These are phyloP conservation scores for Plasmopara halstedii DNA, from an alignment of 352 stramenopile species.

Conservation along the genomic window DNA sequence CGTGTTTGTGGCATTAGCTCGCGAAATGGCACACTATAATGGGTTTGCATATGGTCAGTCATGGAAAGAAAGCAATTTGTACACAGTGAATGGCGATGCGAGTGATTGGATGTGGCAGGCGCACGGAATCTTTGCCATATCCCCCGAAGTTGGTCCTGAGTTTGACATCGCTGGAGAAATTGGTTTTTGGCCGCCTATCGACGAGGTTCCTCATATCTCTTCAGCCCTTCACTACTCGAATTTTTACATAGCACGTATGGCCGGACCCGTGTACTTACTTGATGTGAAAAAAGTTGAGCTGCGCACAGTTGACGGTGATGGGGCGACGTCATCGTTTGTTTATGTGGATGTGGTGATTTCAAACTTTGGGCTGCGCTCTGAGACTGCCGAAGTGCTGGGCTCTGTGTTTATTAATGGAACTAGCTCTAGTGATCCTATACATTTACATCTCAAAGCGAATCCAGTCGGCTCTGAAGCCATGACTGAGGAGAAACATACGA, in stretches of 20 bases:
- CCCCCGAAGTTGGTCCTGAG: constrained; percentile 63
- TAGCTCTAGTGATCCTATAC: constrained; percentile 17
- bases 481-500: constrained; percentile 2
- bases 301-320: constrained; percentile 1
- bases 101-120: constrained; percentile 83
- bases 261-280: constrained; percentile 52
- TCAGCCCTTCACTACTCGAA: constrained; percentile 74
- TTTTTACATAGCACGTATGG: constrained; percentile 36
- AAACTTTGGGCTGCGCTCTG: constrained; percentile 33
- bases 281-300: constrained; percentile 22
- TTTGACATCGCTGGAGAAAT: constrained; percentile 30
- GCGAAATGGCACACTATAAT: constrained; percentile 71
- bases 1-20: constrained; percentile 44
- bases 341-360: constrained; percentile 25
- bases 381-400: constrained; percentile 27
- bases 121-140: constrained; percentile 81
- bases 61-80: constrained; percentile 80
- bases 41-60: constrained; percentile 67
- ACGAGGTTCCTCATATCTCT: constrained; percentile 48
- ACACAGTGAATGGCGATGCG: constrained; percentile 82
- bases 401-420: constrained; percentile 30
- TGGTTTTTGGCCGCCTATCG: constrained; percentile 64
- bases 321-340: constrained; percentile 7
- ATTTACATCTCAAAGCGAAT: constrained; percentile 12
- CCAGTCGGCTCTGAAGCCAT: background rate